Base-by-base conservation (phyloP, 306 rosid genomes). In the Rosa multiflora region DNA sequence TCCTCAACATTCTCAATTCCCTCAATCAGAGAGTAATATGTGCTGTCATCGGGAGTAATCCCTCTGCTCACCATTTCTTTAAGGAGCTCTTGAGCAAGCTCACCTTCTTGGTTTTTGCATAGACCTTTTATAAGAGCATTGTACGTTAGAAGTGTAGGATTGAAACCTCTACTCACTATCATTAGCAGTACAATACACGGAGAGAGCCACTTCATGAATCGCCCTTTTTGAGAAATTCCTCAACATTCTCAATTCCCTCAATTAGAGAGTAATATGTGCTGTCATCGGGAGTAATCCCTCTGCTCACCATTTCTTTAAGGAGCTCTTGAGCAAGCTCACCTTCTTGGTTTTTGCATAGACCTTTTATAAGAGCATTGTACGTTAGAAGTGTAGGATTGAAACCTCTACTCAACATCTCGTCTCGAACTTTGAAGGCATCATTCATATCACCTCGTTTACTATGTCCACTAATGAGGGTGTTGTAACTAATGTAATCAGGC, bases 101-200 rank as follows among this genome's bases (percentile, higher is more conserved):
- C 88, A 4, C 91, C 90, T 83, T 91, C 93, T 74, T 75, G 84
- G 77, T 79, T 95, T 85, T 89, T 92, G 85, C 93, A 87, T 68
- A 90, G 74, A 66, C 94, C 97, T 79, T 85, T 86, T 76, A 94
- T 87, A 62, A 94, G 97, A 75, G 94, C 97, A 83, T 92, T 92
- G 87, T 94, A 94, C 46, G 97, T 94, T 52, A 92, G 91, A 83
- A 85, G 85, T 7, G 97, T 94, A 40, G 98, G 98, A 87, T 94
- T 76, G 86, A 92, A 90, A 79, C 98, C 97, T 48, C 20, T 83
- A 71, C 80, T 73, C 84, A 87, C 49, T 76, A 43, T 63, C 68
- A 55, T 53, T 72, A 42, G 53, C 70, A 80, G 42, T 70, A 43
- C 21, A 62, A 42, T 53, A 81, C 70, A 51, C 29, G 47, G 61